Percentiles rank a stretch among this genome's conserved stretches.
phyloP scores from a whole-genome alignment of 179 eudicot genomes.

The Sideroxylon spinosum region DNA sequence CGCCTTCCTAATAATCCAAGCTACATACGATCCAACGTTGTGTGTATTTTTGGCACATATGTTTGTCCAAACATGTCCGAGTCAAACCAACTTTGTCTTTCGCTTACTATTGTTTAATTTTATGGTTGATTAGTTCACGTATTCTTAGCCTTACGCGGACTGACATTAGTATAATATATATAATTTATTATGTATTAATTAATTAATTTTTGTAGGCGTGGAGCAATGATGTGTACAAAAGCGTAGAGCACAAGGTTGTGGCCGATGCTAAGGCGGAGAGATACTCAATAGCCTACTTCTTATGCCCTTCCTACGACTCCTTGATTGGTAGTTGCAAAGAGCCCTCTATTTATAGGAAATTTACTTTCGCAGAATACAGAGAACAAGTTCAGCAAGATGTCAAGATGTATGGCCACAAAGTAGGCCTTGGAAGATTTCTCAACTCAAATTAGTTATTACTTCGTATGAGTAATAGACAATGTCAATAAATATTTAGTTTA shows the following conservation, averaged over 20 bases:
- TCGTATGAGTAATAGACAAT: too few relatives aligned
- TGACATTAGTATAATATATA: too few relatives aligned
- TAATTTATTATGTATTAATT: neutral
- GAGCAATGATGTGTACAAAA: constrained; percentile 46
- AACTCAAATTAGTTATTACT: too few relatives aligned
- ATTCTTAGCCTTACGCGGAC: too few relatives aligned
- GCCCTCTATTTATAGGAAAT: constrained; percentile 28
- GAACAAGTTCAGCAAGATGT: constrained; percentile 36
- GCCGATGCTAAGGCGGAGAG: constrained; percentile 33
- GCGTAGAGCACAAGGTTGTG: constrained; percentile 46
- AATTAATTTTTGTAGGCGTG: constrained; percentile 34
- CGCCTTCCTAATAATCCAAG: too few relatives aligned
- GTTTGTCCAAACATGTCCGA: constrained; percentile 7
- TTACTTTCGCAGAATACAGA: constrained; percentile 42
- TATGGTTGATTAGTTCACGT: too few relatives aligned
- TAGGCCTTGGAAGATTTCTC: constrained; percentile 42
- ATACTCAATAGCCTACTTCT: constrained; percentile 44
- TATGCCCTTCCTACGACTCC: constrained; percentile 44
- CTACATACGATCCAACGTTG: too few relatives aligned
- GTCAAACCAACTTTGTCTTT: neutral
- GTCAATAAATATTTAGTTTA: too few relatives aligned
- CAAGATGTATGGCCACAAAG: constrained; percentile 32
- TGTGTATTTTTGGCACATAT: neutral
- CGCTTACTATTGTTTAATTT: too few relatives aligned
- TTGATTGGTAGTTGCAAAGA: constrained; percentile 29